Conservation (phyloP, 1,139 yeast genomes). For the Yamadazyma songkhlaensis region DNA sequence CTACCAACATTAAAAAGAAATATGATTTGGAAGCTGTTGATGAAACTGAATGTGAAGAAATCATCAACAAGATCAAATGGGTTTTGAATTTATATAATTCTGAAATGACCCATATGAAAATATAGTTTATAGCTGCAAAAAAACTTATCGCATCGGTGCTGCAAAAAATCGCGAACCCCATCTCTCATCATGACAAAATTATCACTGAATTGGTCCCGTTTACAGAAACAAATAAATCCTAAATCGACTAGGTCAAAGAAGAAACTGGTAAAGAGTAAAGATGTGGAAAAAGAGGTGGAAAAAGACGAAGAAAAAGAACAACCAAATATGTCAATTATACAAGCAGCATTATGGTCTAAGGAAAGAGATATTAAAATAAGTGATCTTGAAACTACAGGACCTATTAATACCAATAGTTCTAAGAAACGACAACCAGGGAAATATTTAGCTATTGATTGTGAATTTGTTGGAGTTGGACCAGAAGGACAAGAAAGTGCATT, state of each 20-base stretch:
- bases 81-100: slow-evolving; percentile 45
- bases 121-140: slow-evolving; percentile 2
- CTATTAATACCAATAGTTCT: slow-evolving; percentile 3
- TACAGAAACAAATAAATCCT: slow-evolving; percentile 23
- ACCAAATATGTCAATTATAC: slow-evolving; percentile 17
- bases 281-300: background rate
- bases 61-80: slow-evolving; percentile 63
- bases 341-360: slow-evolving; percentile 28
- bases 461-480: slow-evolving; percentile 87
- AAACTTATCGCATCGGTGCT: background rate
- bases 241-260: slow-evolving; percentile 5
- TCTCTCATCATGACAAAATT: slow-evolving; percentile 15
- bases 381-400: slow-evolving; percentile 11
- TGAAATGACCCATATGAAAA: slow-evolving; percentile 13
- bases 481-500: slow-evolving; percentile 68
- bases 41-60: slow-evolving; percentile 64
- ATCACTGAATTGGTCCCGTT: slow-evolving; percentile 37
- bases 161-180: slow-evolving; percentile 1
- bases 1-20: slow-evolving; percentile 48
- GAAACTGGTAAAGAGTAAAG: background rate
- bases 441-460: slow-evolving; percentile 86
- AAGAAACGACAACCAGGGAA: slow-evolving; percentile 54
- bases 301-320: background rate
- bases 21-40: slow-evolving; percentile 82
- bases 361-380: slow-evolving; percentile 21